Base-by-base conservation (phyloP, 2,329 filamentous ascomycete species). In the Fusarium begoniae region DNA sequence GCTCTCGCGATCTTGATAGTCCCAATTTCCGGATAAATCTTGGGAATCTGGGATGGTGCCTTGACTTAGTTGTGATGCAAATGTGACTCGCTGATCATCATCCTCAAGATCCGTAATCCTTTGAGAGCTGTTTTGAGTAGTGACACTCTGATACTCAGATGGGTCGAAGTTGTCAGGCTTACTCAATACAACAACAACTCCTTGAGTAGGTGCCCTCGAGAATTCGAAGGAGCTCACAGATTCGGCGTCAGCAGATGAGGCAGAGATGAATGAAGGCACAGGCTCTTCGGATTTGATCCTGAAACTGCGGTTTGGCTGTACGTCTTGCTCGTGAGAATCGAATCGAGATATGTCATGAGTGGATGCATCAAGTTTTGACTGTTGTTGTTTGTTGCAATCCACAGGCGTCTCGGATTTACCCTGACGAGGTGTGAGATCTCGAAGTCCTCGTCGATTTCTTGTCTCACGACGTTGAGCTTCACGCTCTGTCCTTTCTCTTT, bases 1-100 rank as follows among this genome's bases (percentile, higher is more conserved):
- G 15, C 62, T 51, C 60, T 53, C 66, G 22, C 43, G 17, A 35
- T 63, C 38, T 50, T 63, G 44, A 51, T 75, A 72, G 9, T 76
- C 70, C 64, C 72, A 76, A 58, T 75, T 75, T 17, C 72, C 75
- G n/a, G 80, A 80, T 15, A 69, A 72, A 40, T 83, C 84, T 66
- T 86, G 84, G 2, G 85, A 87, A 66, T 87, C 85, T 1, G 84
- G 84, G 30, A 87, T 83, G 8, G 83, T 85, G 32, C 73, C 72
- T 60, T 81, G 79, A 63, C 81, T 84, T 43, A 80, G 65, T 32
- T 79, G 73, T 9, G 79, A 77, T 24, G 79, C 70, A 63, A 85
- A 58, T 17, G 75, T 63, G 48, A 81, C 63, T 47, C 79, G 78
- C 28, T 78, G 76, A 69, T 83, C 83, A 54, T 80, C 75, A 43